Base-by-base conservation (phyloP, 2,329 filamentous ascomycete genomes). In the Trichoderma afroharzianum region DNA sequence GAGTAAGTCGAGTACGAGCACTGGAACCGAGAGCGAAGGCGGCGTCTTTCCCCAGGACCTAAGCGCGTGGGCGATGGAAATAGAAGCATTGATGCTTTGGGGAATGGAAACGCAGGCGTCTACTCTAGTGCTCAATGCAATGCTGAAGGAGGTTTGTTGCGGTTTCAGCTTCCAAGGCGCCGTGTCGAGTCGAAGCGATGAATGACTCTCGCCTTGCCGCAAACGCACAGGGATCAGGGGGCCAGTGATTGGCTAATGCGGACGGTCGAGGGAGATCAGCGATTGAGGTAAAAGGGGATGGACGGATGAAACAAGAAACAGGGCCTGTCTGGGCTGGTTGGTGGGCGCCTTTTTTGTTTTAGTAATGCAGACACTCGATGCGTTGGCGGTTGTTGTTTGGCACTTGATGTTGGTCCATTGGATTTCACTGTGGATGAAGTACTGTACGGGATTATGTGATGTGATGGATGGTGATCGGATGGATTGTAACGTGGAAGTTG, bases 191-290 rank as follows among this genome's bases (percentile, higher is more conserved):
- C 63, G 70, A 63, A 12, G 33, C 43, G 66, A 39, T 57, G 66
- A 69, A 69, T 70, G 71, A 72, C 39, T 55, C 39, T 55, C 39
- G 64, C 59, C 61, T 47, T 69, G 57, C n/a, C 32, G 39, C 66
- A 53, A 58, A 53, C 28, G 53, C 55, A 59, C 68, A 50, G 30
- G 33, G 63, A 68, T 68, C 32, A 63, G 55, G 32, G 11, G 39
- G 9, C 21, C 18, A 21, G 26, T 71, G 70, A 71, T 71, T 71
- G 70, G 70, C 43, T 39, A 39, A 30, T 1, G 57, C 53, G 47
- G 28, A 50, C 59, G 28, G 28, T 26, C 21, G 21, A 36, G 26
- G 26, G 11, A 61, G 57, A 50, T 50, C 53, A 50, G 57, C 55
- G 28, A 55, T 43, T 58, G 36, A 43, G 39, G 30, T 57, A 24